Evolutionary conservation across 306 rosid genomes (phyloP), one percentile per base, ranked within the genome.

Genomic region (Potentilla sterilis): DNA sequence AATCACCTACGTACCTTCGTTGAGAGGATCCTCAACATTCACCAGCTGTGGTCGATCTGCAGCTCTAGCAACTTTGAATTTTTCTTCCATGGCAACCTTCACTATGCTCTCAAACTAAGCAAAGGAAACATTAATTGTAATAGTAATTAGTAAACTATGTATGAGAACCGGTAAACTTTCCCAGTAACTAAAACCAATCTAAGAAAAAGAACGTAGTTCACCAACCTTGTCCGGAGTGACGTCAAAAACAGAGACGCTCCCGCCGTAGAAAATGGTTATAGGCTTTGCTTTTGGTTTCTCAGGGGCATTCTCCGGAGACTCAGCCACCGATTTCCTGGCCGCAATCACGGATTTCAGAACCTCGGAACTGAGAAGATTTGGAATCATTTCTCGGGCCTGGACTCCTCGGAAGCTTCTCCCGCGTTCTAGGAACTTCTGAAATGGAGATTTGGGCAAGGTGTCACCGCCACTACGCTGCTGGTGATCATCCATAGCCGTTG

Each of bases 261-360:
- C 87, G 35, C 85, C 79, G 76, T 82, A 87, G 71, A 87, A 87
- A 34, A 87, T 78, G 4, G 91, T 84, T 38, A 84, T 22, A 16
- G 87, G 87, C 52, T 81, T 47, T 2, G 84, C 7, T 68, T 61
- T 75, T 80, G 43, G 21, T 15, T 13, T 49, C 2, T 65, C 47
- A 38, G 19, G 69, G 69, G 2, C 47, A 9, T 65, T 65, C 28
- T 18, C 69, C 67, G 21, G 40, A 12, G 67, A 1, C 19, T 6
- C 44, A 32, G 38, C 19, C 40, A 28, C 19, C 21, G 69, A 65
- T 43, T 47, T 58, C 51, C 49, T 32, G 28, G 41, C 24, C 2
- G 70, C 51, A 18, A 87, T 72, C 58, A 84, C 71, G 10, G 85
- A 81, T 80, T 87, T 87, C 76, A 87, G 79, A 73, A 78, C 70